Evolutionary conservation across 2,329 filamentous ascomycete genomes (phyloP).

Genomic region (Dactylellina haptotyla): DNA sequence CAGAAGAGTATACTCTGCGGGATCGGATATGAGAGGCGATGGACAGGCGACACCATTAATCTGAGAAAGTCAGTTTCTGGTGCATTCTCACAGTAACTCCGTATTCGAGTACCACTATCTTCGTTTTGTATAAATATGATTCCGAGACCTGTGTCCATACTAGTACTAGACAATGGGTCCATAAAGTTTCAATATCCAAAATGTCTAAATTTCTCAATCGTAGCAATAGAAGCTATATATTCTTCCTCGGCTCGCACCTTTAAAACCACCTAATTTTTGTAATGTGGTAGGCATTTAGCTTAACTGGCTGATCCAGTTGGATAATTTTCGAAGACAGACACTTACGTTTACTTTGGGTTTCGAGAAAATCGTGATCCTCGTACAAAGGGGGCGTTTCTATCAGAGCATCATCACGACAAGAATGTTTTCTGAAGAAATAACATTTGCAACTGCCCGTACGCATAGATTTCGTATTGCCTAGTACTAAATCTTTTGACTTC

Average conservation of each 20-base stretch:
- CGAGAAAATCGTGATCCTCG: slow-evolving; percentile 12
- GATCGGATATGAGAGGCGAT: slow-evolving; percentile 88
- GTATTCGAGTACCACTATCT: too few species aligned
- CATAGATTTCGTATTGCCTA: slow-evolving; percentile 26
- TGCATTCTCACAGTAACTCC: neutral
- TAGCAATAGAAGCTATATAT: slow-evolving; percentile 21
- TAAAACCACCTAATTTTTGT: neutral
- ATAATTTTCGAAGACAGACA: neutral
- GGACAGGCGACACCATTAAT: slow-evolving; percentile 71
- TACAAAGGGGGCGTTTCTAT: neutral
- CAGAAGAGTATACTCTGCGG: slow-evolving; percentile 81
- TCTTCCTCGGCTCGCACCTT: neutral
- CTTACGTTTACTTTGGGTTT: slow-evolving; percentile 8
- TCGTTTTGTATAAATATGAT: neutral
- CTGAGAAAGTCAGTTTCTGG: neutral
- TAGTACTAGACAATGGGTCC: too few species aligned
- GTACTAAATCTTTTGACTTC: neutral
- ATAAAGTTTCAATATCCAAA: too few species aligned
- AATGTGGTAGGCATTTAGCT: neutral
- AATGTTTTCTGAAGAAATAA: slow-evolving; percentile 10
- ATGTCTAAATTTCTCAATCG: too few species aligned
- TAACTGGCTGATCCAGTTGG: too few species aligned
- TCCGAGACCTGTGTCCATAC: too few species aligned
- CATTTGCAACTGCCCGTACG: slow-evolving; percentile 13
- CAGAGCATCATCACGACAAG: neutral